A percentile compares a stretch with the other conserved stretches of the same genome.
Evolutionary conservation across 2,329 filamentous ascomycete species (phyloP).

Genomic region (Hypoxylon sp.): DNA sequence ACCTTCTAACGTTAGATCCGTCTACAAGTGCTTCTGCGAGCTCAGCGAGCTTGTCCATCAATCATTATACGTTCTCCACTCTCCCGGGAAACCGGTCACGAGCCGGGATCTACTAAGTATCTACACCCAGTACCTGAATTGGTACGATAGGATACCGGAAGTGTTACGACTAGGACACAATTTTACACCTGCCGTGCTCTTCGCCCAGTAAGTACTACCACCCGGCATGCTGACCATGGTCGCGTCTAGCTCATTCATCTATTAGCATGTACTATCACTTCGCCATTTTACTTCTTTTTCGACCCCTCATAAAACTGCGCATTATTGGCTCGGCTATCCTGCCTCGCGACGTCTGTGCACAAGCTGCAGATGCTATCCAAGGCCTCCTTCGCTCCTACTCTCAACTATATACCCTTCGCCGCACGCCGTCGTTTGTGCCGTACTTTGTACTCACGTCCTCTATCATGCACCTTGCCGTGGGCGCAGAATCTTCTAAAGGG

Average conservation of each 20-base stretch:
- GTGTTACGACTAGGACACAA: conserved; percentile 74
- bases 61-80: conserved; percentile 78
- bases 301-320: conserved; percentile 74
- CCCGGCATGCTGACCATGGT: not conserved
- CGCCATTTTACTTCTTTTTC: conserved; percentile 78
- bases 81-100: conserved; percentile 74
- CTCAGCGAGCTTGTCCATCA: conserved; percentile 80
- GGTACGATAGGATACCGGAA: conserved; percentile 77
- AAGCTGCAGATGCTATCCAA: conserved; percentile 71
- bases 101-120: conserved; percentile 72
- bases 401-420: conserved; percentile 68
- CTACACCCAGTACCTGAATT: conserved; percentile 77
- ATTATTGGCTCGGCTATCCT: conserved; percentile 73
- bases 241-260: conserved; percentile 5
- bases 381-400: conserved; percentile 68
- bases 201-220: conserved; percentile 73
- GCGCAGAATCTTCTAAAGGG: conserved; percentile 52
- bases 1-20: conserved; percentile 75
- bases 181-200: conserved; percentile 78
- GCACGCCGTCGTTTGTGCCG: conserved; percentile 71
- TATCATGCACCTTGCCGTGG: conserved; percentile 71
- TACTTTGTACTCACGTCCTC: conserved; percentile 72
- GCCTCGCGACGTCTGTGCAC: conserved; percentile 74
- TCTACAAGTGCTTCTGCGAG: conserved; percentile 77
- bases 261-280: conserved; percentile 77